Percentiles rank a stretch among this genome's conserved stretches.
Conservation (phyloP, 2,329 filamentous ascomycete species). For the Aspergillus latus region DNA sequence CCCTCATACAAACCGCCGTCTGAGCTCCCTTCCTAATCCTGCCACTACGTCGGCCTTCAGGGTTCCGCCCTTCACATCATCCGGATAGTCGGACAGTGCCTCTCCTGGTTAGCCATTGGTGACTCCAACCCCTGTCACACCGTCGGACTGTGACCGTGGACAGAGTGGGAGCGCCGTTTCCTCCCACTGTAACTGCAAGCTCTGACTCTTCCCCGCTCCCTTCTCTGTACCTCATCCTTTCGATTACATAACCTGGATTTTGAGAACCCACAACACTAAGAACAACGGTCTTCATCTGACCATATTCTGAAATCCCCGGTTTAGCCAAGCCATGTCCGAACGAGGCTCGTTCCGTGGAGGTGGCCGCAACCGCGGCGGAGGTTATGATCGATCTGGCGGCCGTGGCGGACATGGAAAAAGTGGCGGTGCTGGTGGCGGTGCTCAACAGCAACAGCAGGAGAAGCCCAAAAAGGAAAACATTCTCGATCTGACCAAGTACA, state of each 20-base stretch:
- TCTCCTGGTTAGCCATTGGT: constrained; percentile 7
- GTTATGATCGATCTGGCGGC: constrained; percentile 44
- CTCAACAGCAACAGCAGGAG: constrained; percentile 57
- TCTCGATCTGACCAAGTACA: constrained; percentile 89
- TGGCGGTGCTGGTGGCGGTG: constrained; percentile 51
- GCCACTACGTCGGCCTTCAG: constrained; percentile 6
- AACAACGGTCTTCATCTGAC: not conserved
- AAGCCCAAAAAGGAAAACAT: constrained; percentile 98
- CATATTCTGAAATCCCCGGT: not conserved
- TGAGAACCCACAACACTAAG: not conserved
- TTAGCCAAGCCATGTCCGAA: constrained; percentile 39
- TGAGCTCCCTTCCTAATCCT: not conserved
- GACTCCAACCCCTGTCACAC: constrained; percentile 6
- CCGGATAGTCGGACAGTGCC: not conserved
- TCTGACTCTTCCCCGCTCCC: constrained; percentile 9
- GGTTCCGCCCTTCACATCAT: constrained; percentile 14
- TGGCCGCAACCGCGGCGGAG: constrained; percentile 37
- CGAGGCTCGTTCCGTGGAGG: constrained; percentile 59
- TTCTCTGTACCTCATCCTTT: constrained; percentile 10
- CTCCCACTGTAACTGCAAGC: constrained; percentile 2
- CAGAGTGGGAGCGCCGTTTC: constrained; percentile 8
- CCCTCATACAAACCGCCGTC: constrained; percentile 23
- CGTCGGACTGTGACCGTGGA: not conserved
- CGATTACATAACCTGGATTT: constrained; percentile 17
- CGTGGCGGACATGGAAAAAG: constrained; percentile 46